Base-by-base conservation (phyloP, 306 rosid genomes). In the Bauhinia variegata region DNA sequence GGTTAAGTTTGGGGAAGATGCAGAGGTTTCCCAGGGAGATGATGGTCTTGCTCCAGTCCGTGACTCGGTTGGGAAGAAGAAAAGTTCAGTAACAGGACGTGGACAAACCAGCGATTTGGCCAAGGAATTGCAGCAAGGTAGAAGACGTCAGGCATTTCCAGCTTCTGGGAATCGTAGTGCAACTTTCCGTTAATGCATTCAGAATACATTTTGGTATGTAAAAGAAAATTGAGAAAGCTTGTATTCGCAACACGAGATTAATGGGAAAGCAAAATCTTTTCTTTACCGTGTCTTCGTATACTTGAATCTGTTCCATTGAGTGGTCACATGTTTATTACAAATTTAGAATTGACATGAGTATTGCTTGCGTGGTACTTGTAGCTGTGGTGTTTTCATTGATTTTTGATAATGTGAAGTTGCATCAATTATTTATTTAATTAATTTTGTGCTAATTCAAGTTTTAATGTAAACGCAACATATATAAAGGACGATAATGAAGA, bases 141-240 rank as follows among this genome's bases (percentile, higher is more conserved):
- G 72, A 63, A 73, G 97, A 13, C 92, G 95, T 3, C 91, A 87
- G 73, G 84, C 87, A 36, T 89, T 92, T 79, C 88, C 91, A 11
- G 85, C 91, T 59, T 72, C 78, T 7, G 96, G 87, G 63, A 84
- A 89, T 65, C 68, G 80, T 43, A 79, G 88, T 32, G 83, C 86
- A 11, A 78, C 91, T 17, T 85, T 87, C 50, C 82, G 80, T 6
- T 83, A 66, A 81, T 56, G 4, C 7, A 65, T 15, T 44, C 63
- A 16, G 18, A 39, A 28, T 34, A 37, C 48, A 18, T 34, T 14
- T 6, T 53, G 74, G 58, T 18, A 49, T 62, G 74, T 58, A 56
- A 68, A 63, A 42, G 52, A 61, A n/a, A 13, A 16, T 28, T 51
- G 4, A 12, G 28, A 54, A 65, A 50, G 39, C 64, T 31, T n/a